These are phyloP conservation scores for Fereydounia khargensis DNA, from an alignment of 1,284 basidiomycete species.

Conservation along the genomic window DNA sequence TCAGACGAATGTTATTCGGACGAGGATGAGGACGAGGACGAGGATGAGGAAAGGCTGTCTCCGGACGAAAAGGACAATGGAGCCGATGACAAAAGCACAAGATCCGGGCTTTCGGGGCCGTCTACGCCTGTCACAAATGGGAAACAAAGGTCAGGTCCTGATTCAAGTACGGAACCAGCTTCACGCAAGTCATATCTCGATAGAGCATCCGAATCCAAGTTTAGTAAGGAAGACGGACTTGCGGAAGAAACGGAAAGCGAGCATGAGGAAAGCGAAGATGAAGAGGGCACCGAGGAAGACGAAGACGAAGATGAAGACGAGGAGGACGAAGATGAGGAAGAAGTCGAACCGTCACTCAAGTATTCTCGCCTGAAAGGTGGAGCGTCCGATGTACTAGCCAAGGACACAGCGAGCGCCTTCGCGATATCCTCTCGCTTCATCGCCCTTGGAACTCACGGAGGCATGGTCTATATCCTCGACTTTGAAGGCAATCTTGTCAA, in stretches of 20 bases:
- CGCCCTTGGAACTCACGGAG: slow-evolving; percentile 86
- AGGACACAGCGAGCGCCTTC: slow-evolving; percentile 64
- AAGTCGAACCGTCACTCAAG: slow-evolving; percentile 67
- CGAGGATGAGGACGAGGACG: slow-evolving; percentile 3
- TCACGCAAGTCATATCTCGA: no score
- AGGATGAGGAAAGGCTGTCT: slow-evolving; percentile 18
- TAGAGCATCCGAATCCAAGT: no score
- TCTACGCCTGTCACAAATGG: no score
- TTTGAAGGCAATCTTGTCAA: slow-evolving; percentile 78
- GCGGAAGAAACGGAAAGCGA: background rate
- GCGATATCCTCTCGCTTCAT: slow-evolving; percentile 65
- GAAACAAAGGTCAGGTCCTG: no score
- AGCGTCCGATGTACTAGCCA: slow-evolving; percentile 76
- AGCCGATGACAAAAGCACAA: no score
- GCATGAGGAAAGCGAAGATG: slow-evolving; percentile 2
- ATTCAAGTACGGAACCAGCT: no score
- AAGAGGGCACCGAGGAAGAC: slow-evolving; percentile 16
- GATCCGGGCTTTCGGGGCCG: no score
- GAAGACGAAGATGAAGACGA: slow-evolving; percentile 7
- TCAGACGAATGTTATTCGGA: slow-evolving; percentile 11
- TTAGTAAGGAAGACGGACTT: background rate
- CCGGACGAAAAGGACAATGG: no score
- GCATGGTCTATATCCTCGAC: slow-evolving; percentile 83
- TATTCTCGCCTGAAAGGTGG: slow-evolving; percentile 78
- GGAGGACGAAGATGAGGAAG: slow-evolving; percentile 20